Base-by-base conservation (phyloP, 495 filamentous ascomycete species). In the Penicillium steckii region DNA sequence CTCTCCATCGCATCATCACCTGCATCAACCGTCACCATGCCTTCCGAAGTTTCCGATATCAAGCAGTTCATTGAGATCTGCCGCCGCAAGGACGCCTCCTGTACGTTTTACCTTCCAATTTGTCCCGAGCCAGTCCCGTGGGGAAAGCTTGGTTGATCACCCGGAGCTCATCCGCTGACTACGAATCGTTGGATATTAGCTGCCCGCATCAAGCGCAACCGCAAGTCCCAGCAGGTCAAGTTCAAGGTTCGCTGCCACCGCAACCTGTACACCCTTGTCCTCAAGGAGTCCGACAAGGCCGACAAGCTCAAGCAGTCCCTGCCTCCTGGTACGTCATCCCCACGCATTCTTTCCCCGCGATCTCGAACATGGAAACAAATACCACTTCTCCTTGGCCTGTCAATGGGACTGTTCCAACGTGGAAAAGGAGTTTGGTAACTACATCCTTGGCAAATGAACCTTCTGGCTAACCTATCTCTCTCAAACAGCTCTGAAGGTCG, bases 41-140 rank as follows among this genome's bases (percentile, higher is more conserved):
- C 94, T 86, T 83, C 85, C 67, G 92, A 97, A 91, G 85, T 97
- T 75, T 88, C 86, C 68, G 95, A 97, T 68, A 97, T 99, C 87
- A 99, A 97, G 90, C 79, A 96, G 81, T 99, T 99, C 87, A 95
- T 99, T 78, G 95, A 99, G 89, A 93, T 97, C 81, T 96, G 90
- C 88, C 86, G 92, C 77, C 88, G 94, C 68, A 94, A 94, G 78
- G 94, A 99, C 83, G 94, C 95, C 68, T 91, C 89, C 66, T 95
- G 92, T 96, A 87, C 55, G 84, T 86, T 37, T 37, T 18, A 35
- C 21, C 32, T 46, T 30, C 42, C 40, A 10, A 27, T 26, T 24
- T 35, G 10, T 15, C 32, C 43, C 25, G n/a, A 3, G 19, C 19
- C 37, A 41, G 45, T 40, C 18, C 25, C 26, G 37, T 30, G 18